A percentile compares a stretch with the other conserved stretches of the same genome.
Evolutionary conservation across 1,284 basidiomycete species (phyloP).

Genomic region (Paramarasmius palmivorus): DNA sequence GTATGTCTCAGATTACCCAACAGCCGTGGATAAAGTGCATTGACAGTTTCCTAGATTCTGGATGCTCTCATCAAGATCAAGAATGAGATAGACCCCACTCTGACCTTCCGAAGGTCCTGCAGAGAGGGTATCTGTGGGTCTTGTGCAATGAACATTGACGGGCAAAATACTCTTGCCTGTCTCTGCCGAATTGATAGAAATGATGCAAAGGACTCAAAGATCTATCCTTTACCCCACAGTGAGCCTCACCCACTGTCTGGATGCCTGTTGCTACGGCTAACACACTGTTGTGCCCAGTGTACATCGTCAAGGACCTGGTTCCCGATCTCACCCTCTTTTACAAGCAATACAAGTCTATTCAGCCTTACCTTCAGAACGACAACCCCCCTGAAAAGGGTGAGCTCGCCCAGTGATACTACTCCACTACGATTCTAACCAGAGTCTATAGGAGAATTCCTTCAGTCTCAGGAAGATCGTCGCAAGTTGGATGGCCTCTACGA

Average conservation of each 20-base stretch:
- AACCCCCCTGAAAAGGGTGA: slow-evolving; percentile 76
- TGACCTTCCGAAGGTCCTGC: slow-evolving; percentile 97
- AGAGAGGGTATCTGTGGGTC: slow-evolving; percentile 98
- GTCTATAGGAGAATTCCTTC: slow-evolving; percentile 72
- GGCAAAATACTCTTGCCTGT: slow-evolving; percentile 97
- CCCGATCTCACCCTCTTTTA: slow-evolving; percentile 90
- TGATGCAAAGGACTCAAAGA: slow-evolving; percentile 75
- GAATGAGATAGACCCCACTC: slow-evolving; percentile 95
- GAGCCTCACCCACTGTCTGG: slow-evolving; percentile 31
- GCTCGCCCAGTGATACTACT: not conserved
- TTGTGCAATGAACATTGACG: slow-evolving; percentile 99
- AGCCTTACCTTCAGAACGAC: slow-evolving; percentile 93
- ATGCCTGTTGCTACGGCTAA: slow-evolving; percentile 2
- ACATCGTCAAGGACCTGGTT: slow-evolving; percentile 98
- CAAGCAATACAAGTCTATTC: slow-evolving; percentile 99
- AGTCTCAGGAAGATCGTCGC: slow-evolving; percentile 89
- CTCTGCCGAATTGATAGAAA: slow-evolving; percentile 92
- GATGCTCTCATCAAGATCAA: slow-evolving; percentile 99
- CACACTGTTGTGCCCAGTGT: slow-evolving; percentile 62
- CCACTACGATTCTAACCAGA: not conserved
- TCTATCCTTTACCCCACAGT: slow-evolving; percentile 99
- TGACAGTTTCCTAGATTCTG: slow-evolving; percentile 54
- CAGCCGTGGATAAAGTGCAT: not conserved
- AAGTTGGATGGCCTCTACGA: slow-evolving; percentile 99
- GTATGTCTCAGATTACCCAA: slow-evolving; percentile 39